Evolutionary conservation across 192 early-diverging fungal species (phyloP).

Genomic region (Coemansia sp.): DNA sequence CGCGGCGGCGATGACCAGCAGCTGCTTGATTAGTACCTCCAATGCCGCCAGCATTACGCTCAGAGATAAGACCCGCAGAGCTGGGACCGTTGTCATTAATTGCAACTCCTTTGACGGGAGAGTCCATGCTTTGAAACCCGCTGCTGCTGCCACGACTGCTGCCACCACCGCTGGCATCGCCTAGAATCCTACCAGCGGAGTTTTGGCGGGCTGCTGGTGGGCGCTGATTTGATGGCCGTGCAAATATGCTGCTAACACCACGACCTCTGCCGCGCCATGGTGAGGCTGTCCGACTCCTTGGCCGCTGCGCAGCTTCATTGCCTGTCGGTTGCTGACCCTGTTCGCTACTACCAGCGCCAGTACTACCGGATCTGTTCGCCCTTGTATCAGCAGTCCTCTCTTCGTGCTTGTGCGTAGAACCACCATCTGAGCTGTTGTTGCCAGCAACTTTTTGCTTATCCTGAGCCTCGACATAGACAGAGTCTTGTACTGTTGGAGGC

Average conservation of each 20-base stretch:
- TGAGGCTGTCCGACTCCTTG: conserved; percentile 34
- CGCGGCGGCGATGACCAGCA: conserved; percentile 27
- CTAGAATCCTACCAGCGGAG: neutral
- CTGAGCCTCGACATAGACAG: neutral
- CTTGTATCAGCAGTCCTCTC: neutral
- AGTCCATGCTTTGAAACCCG: neutral
- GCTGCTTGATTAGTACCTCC: conserved; percentile 4
- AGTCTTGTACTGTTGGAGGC: neutral
- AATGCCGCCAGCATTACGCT: conserved; percentile 9
- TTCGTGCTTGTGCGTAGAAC: neutral
- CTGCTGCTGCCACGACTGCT: neutral
- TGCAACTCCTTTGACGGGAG: neutral
- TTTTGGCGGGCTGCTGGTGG: conserved; percentile 16
- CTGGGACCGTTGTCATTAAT: conserved; percentile 10
- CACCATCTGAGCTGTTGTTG: neutral
- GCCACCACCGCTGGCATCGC: neutral
- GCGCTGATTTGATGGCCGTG: conserved; percentile 22
- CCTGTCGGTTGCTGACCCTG: conserved; percentile 2
- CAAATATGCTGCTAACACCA: conserved; percentile 27
- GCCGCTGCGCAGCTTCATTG: neutral
- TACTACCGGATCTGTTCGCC: neutral
- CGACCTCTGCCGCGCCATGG: conserved; percentile 39
- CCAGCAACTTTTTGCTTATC: conserved; percentile 1
- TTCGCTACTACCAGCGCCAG: neutral
- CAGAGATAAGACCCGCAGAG: conserved; percentile 35